phyloP scores from a whole-genome alignment of 495 filamentous ascomycete genomes.

The Aspergillus bertholletiae region DNA sequence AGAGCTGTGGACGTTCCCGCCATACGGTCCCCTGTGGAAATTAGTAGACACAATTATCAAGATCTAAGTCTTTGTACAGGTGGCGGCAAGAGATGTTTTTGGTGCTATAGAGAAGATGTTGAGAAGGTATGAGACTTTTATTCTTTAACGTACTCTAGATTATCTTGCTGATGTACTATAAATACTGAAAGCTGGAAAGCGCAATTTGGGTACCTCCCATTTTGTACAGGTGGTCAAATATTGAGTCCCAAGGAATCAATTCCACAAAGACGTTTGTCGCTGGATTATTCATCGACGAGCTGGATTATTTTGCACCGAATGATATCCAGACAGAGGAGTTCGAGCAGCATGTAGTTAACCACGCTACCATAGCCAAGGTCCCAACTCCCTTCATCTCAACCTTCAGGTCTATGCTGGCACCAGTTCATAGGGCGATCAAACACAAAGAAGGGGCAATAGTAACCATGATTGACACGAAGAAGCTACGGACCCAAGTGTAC shows the following conservation, averaged over 20 bases:
- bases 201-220: constrained; percentile 19
- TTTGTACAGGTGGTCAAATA: constrained; percentile 35
- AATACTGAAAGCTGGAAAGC: background rate
- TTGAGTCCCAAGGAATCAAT: constrained; percentile 32
- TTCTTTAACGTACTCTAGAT: background rate
- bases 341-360: constrained; percentile 17
- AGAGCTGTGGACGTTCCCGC: background rate
- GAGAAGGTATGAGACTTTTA: background rate
- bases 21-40: background rate
- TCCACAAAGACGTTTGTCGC: constrained; percentile 15
- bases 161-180: background rate
- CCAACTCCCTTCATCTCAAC: constrained; percentile 35
- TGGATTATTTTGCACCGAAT: constrained; percentile 10
- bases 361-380: constrained; percentile 17
- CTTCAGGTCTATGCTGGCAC: constrained; percentile 18
- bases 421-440: constrained; percentile 30
- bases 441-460: constrained; percentile 24
- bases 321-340: constrained; percentile 16
- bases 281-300: constrained; percentile 19
- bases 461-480: constrained; percentile 27
- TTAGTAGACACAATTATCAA: background rate
- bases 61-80: background rate
- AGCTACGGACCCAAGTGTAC: constrained; percentile 20
- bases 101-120: constrained; percentile 14
- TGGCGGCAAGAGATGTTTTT: constrained; percentile 21